A percentile compares a stretch with the other conserved stretches of the same genome.
Evolutionary conservation across 75 land plant species (phyloP).

Genomic region (Selaginella tamariscina): DNA sequence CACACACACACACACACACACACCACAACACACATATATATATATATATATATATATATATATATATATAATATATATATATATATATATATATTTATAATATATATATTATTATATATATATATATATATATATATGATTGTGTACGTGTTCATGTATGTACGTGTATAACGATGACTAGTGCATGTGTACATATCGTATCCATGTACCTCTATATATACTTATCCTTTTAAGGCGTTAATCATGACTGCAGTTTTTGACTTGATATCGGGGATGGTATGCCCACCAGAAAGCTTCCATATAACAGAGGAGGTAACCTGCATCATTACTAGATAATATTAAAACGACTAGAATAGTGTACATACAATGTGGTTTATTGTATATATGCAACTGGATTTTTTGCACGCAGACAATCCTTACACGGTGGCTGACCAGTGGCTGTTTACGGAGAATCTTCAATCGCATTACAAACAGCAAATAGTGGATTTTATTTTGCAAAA

Average conservation of each 20-base stretch:
- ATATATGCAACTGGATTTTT: neutral
- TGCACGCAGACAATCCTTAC: conserved; percentile 75
- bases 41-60: too few relatives aligned
- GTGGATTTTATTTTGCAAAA: conserved; percentile 91
- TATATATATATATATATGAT: too few relatives aligned
- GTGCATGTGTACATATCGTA: too few relatives aligned
- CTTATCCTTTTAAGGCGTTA: neutral
- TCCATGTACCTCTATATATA: neutral
- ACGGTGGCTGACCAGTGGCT: conserved; percentile 86
- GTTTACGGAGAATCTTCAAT: conserved; percentile 63
- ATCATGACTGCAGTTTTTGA: conserved; percentile 62
- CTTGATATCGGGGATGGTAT: conserved; percentile 95
- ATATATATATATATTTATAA: too few relatives aligned
- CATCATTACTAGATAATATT: too few relatives aligned
- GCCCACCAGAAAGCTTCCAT: conserved; percentile 81
- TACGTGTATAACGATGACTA: too few relatives aligned
- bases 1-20: too few relatives aligned
- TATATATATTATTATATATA: too few relatives aligned
- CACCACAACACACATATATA: too few relatives aligned
- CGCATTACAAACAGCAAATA: conserved; percentile 73
- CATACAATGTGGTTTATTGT: neutral
- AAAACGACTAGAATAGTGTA: neutral
- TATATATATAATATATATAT: too few relatives aligned
- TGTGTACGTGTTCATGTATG: too few relatives aligned
- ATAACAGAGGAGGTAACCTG: conserved; percentile 67